phyloP scores from a whole-genome alignment of 2,329 filamentous ascomycete genomes.

The Botrytis deweyae region DNA sequence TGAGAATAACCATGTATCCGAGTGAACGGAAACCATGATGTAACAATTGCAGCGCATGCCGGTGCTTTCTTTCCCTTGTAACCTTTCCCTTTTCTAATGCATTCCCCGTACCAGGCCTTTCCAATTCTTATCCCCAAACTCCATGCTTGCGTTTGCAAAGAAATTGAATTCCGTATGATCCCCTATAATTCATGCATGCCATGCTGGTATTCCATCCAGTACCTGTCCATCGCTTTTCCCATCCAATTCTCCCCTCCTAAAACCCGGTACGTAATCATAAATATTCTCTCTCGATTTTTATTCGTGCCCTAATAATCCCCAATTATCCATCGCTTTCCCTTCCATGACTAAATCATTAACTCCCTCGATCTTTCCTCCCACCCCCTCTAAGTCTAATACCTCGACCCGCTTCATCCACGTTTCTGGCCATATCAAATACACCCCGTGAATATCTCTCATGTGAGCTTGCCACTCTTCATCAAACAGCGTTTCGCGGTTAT shows the following conservation, averaged over 20 bases:
- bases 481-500: slow-evolving; percentile 37
- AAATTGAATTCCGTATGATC: background rate
- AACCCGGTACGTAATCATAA: background rate
- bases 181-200: slow-evolving; percentile 4
- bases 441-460: slow-evolving; percentile 38
- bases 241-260: background rate
- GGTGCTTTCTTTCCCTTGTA: background rate
- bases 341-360: slow-evolving; percentile 38
- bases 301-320: background rate
- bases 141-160: slow-evolving; percentile 3
- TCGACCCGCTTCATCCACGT: slow-evolving; percentile 39
- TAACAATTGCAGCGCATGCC: background rate
- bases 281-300: background rate
- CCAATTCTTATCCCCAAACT: background rate
- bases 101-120: background rate
- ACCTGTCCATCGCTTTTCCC: background rate
- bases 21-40: background rate
- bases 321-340: slow-evolving; percentile 7
- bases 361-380: slow-evolving; percentile 35
- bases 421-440: slow-evolving; percentile 37
- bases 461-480: slow-evolving; percentile 39
- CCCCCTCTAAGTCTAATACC: slow-evolving; percentile 36
- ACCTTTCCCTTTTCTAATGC: slow-evolving; percentile 1
- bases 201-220: background rate
- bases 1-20: background rate